phyloP scores from a whole-genome alignment of 148 eudicot genomes.

The Nepenthes gracilis region DNA sequence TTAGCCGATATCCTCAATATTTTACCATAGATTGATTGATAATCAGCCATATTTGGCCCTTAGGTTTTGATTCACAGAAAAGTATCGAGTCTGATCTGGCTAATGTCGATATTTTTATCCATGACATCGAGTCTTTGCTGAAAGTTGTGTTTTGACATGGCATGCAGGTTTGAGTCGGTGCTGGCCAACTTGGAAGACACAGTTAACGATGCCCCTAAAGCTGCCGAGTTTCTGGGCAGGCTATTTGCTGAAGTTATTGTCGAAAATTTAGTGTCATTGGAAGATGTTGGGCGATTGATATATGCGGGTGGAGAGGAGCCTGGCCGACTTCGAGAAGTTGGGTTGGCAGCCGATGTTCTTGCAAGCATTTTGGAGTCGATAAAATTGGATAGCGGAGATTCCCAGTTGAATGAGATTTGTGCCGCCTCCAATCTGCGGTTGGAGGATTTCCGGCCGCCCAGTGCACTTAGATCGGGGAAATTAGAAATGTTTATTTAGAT shows the following conservation, averaged over 20 bases:
- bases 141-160: background rate
- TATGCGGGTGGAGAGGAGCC: conserved; percentile 66
- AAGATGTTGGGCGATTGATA: conserved; percentile 39
- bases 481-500: conserved; percentile 57
- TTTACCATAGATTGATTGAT: too few species aligned
- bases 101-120: background rate
- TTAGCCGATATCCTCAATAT: too few species aligned
- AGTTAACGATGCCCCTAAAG: conserved; percentile 76
- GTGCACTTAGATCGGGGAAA: conserved; percentile 20
- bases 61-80: too few species aligned
- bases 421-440: too few species aligned
- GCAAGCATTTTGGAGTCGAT: conserved; percentile 57
- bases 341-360: conserved; percentile 71
- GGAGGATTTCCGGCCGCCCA: too few species aligned
- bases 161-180: conserved; percentile 58
- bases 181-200: conserved; percentile 66
- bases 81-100: too few species aligned
- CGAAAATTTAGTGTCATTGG: conserved; percentile 39
- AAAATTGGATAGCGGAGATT: conserved; percentile 48
- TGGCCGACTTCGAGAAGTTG: conserved; percentile 50
- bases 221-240: conserved; percentile 64
- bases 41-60: too few species aligned
- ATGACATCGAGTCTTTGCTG: background rate
- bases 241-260: conserved; percentile 40
- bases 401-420: conserved; percentile 33